Evolutionary conservation across 495 filamentous ascomycete genomes (phyloP).

Genomic region (Xylaria longipes): DNA sequence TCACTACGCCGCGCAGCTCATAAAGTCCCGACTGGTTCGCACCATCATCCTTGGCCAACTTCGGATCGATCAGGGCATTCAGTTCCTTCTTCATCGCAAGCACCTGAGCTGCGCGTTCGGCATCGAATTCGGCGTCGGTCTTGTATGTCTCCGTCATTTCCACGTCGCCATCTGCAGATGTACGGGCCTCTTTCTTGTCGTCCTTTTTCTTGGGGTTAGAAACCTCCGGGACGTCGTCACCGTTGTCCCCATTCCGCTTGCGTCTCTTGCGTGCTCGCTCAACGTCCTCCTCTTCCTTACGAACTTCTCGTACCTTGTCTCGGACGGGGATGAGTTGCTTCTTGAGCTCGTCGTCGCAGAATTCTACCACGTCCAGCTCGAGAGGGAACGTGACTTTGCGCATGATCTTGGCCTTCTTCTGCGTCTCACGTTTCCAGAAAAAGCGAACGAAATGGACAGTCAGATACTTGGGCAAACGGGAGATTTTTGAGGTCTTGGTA

Average conservation of each 20-base stretch:
- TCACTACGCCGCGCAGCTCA: slow-evolving; percentile 91
- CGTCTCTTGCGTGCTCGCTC: slow-evolving; percentile 87
- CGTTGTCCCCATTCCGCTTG: slow-evolving; percentile 72
- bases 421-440: slow-evolving; percentile 91
- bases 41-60: slow-evolving; percentile 74
- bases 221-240: slow-evolving; percentile 54
- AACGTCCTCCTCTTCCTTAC: slow-evolving; percentile 92
- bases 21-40: slow-evolving; percentile 93
- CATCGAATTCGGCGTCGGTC: slow-evolving; percentile 90
- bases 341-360: slow-evolving; percentile 88
- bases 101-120: slow-evolving; percentile 76
- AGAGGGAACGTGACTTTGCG: slow-evolving; percentile 95
- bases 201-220: slow-evolving; percentile 42
- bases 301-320: slow-evolving; percentile 93
- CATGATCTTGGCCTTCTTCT: slow-evolving; percentile 99
- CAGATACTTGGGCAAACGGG: slow-evolving; percentile 90
- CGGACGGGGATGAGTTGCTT: slow-evolving; percentile 85
- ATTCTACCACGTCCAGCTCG: slow-evolving; percentile 92
- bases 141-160: slow-evolving; percentile 82
- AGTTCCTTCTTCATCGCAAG: slow-evolving; percentile 83
- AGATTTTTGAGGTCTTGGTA: slow-evolving; percentile 87
- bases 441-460: slow-evolving; percentile 98
- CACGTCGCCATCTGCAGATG: slow-evolving; percentile 62
- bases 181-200: slow-evolving; percentile 31
- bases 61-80: slow-evolving; percentile 71